Base-by-base conservation (phyloP, 495 filamentous ascomycete species). In the Daldinia caldariorum region DNA sequence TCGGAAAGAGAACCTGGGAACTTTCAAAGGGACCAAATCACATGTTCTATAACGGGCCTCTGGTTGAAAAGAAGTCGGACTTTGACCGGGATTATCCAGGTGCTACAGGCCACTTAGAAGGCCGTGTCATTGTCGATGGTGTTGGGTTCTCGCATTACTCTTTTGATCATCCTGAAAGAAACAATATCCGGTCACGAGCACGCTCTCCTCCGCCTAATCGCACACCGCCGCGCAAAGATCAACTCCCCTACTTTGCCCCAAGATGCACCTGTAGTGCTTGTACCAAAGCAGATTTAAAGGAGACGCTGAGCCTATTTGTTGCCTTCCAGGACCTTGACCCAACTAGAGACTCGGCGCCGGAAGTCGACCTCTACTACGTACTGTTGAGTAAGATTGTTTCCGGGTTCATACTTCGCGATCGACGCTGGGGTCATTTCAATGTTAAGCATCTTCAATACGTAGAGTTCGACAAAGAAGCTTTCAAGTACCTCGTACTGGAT, bases 331-430 rank as follows among this genome's bases (percentile, higher is more conserved):
- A 47, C 20, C 43, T 47, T 20, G 2, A 47, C 18, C 43, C 43
- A 22, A 20, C 43, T 9, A 47, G 43, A 9, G 43, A 47, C 8
- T 22, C 43, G 3, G 16, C 43, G 12, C 43, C 43, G 22, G 61
- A 69, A 9, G 70, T 75, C 49, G 66, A 78, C 0, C 63, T 82
- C 10, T 81, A 79, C 67, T 77, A 77, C 41, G 53, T 73, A 9
- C 68, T 79, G 50, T 26, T 81, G 38, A 71, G 65, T 8, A 74
- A 79, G 31, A 63, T 74, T 31, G 72, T 82, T 55, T 71, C 76
- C 2, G 80, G 78, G 0, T 83, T 81, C 61, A 63, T 83, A 31
- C 69, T 83, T 18, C 66, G 71, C n/a, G 75, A 79, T 26, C 69
- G 80, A 0, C 75, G 70, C 37, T 83, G 81, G 81, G 79, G 76